Conservation (phyloP, 257 asterid genomes). For the Solanum pinnatisectum region DNA sequence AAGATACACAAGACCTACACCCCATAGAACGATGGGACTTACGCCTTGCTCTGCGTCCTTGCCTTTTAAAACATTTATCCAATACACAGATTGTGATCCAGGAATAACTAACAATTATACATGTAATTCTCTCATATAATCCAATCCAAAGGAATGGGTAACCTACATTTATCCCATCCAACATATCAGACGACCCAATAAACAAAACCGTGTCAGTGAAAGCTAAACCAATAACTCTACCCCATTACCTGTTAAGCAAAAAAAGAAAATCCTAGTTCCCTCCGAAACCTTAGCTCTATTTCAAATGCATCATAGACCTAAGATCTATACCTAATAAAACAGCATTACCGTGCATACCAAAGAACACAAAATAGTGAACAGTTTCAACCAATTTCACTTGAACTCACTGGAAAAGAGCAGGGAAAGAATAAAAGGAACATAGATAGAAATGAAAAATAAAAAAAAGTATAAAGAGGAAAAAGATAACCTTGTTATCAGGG, state of each 20-base stretch:
- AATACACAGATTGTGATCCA: background rate
- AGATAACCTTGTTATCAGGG: slow-evolving; percentile 65
- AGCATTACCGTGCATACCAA: background rate
- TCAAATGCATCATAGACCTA: background rate
- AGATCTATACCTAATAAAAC: background rate
- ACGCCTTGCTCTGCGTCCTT: background rate
- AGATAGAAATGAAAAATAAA: background rate
- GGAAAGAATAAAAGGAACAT: background rate
- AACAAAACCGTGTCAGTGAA: background rate
- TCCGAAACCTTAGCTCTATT: background rate
- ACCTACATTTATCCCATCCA: background rate
- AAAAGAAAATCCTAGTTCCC: background rate
- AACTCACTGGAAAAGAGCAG: background rate
- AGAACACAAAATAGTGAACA: background rate
- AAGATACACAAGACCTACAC: background rate
- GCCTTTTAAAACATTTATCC: background rate
- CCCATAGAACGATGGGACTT: background rate
- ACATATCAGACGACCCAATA: background rate
- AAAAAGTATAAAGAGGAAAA: background rate
- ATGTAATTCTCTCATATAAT: background rate
- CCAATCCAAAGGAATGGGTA: background rate
- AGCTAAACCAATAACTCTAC: background rate
- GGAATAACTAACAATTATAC: no score
- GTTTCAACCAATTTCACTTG: background rate
- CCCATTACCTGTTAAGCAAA: background rate